phyloP scores from a whole-genome alignment of 768 basidiomycete species.

The Pulveroboletus frians region DNA sequence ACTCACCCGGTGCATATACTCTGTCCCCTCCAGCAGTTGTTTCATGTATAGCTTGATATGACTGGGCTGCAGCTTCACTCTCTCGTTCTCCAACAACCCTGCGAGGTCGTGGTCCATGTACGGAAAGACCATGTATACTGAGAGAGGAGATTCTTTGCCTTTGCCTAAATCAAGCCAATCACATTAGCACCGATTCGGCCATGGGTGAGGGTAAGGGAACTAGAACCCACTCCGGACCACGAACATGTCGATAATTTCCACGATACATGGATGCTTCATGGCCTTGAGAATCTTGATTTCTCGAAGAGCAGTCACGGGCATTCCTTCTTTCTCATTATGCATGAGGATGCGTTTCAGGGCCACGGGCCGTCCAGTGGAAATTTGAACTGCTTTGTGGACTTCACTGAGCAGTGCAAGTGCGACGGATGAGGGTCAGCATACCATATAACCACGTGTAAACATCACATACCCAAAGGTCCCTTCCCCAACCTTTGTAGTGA shows the following conservation, averaged over 20 bases:
- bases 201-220: neutral
- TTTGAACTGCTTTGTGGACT: conserved; percentile 83
- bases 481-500: conserved; percentile 86
- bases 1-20: conserved; percentile 90
- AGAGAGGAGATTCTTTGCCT: conserved; percentile 66
- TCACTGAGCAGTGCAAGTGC: conserved; percentile 46
- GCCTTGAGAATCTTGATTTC: conserved; percentile 97
- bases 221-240: conserved; percentile 63
- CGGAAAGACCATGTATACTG: conserved; percentile 98
- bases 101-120: conserved; percentile 99
- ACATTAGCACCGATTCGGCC: neutral
- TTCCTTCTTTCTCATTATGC: conserved; percentile 95
- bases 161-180: conserved; percentile 10
- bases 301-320: conserved; percentile 92
- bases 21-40: conserved; percentile 93
- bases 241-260: conserved; percentile 90
- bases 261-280: conserved; percentile 78
- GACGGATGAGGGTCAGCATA: conserved; percentile 7
- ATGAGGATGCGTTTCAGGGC: conserved; percentile 94
- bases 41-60: conserved; percentile 96
- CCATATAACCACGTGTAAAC: neutral
- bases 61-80: conserved; percentile 74
- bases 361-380: conserved; percentile 54
- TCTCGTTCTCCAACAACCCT: conserved; percentile 86
- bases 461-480: conserved; percentile 88